phyloP scores from a whole-genome alignment of 306 rosid species.

The Sicyos baderoa region DNA sequence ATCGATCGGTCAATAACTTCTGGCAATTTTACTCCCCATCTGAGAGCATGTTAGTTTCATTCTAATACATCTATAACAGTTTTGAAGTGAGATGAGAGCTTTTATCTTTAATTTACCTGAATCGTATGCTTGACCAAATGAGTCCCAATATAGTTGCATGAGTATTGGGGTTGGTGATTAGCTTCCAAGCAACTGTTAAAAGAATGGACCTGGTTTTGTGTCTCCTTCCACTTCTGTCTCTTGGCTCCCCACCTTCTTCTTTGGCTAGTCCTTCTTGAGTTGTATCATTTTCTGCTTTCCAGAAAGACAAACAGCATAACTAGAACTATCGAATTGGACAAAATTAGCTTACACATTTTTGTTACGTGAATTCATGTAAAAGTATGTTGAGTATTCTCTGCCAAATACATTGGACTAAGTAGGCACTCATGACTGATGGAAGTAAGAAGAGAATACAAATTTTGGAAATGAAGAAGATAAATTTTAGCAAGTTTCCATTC shows the following conservation, averaged over 20 bases:
- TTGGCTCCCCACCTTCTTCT: slow-evolving; percentile 47
- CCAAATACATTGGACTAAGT: neutral
- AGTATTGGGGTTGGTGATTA: slow-evolving; percentile 71
- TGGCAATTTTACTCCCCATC: slow-evolving; percentile 77
- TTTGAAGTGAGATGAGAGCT: neutral
- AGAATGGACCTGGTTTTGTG: slow-evolving; percentile 46
- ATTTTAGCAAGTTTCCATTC: neutral
- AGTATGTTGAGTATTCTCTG: neutral
- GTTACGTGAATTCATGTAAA: neutral
- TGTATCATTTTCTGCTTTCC: slow-evolving; percentile 44
- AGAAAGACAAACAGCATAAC: slow-evolving; percentile 21
- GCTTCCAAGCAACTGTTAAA: slow-evolving; percentile 63
- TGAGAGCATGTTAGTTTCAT: slow-evolving; percentile 28
- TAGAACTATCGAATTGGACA: neutral
- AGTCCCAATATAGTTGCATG: slow-evolving; percentile 78
- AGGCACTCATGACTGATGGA: neutral
- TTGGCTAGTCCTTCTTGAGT: slow-evolving; percentile 48
- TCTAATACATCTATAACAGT: neutral
- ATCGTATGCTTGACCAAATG: slow-evolving; percentile 72
- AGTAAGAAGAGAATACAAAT: neutral
- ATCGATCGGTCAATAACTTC: slow-evolving; percentile 56
- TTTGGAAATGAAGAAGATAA: neutral
- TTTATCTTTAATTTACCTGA: slow-evolving; percentile 37
- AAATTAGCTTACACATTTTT: neutral
- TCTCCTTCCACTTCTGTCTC: slow-evolving; percentile 31